These are phyloP conservation scores for Coemansia sp. DNA, from an alignment of 192 early-diverging fungal species.

Conservation along the genomic window DNA sequence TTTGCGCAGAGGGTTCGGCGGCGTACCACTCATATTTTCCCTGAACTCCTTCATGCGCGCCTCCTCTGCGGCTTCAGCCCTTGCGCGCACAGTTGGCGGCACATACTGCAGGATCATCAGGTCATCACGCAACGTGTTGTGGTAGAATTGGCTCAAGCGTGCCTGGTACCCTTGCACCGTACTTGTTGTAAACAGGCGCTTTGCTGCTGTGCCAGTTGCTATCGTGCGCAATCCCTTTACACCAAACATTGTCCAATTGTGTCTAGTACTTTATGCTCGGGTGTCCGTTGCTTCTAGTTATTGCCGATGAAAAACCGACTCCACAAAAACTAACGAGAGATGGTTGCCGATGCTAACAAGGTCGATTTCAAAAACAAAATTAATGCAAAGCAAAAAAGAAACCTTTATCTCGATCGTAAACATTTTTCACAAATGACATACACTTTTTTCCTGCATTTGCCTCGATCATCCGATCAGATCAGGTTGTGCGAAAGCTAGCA, in stretches of 20 bases:
- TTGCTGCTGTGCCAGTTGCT: not conserved
- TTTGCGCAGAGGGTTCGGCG: conserved; percentile 52
- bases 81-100: conserved; percentile 57
- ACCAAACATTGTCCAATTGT: conserved; percentile 23
- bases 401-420: not conserved
- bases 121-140: conserved; percentile 73
- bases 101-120: conserved; percentile 72
- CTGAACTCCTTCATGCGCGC: conserved; percentile 29
- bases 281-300: not conserved
- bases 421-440: no score
- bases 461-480: not conserved
- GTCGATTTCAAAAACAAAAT: no score
- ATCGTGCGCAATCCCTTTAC: conserved; percentile 25
- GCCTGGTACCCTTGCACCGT: conserved; percentile 37
- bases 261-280: not conserved
- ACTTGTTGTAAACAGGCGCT: conserved; percentile 29
- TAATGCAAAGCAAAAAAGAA: not conserved
- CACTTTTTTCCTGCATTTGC: not conserved
- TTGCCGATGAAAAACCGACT: not conserved
- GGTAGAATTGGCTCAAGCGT: conserved; percentile 74
- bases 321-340: no score
- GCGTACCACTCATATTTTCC: conserved; percentile 25
- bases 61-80: conserved; percentile 33
- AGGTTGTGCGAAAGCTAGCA: not conserved
- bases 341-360: no score